These are phyloP conservation scores for Elaeis guineensis DNA, from an alignment of 176 grass and related monocot species.

Conservation along the genomic window DNA sequence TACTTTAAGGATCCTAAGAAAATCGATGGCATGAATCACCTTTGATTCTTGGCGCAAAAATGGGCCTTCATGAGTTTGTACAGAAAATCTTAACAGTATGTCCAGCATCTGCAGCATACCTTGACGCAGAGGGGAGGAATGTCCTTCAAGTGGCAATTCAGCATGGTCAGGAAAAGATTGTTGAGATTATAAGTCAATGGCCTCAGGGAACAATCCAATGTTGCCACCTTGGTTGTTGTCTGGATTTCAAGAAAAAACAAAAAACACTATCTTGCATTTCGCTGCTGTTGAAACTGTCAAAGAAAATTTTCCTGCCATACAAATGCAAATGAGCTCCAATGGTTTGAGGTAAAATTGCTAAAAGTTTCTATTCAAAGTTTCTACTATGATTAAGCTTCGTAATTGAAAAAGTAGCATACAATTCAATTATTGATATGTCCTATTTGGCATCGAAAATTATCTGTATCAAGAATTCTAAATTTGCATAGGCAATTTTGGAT, in stretches of 20 bases:
- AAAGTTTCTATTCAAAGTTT: too few species aligned
- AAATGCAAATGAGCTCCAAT: constrained; percentile 25
- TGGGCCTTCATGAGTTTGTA: constrained; percentile 29
- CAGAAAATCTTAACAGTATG: constrained; percentile 3
- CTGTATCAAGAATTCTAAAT: too few species aligned
- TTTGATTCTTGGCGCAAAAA: constrained; percentile 9
- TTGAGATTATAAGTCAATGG: constrained; percentile 8
- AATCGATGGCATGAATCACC: constrained; percentile 15
- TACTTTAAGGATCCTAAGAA: too few species aligned
- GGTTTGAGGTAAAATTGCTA: constrained; percentile 16
- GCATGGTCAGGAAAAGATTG: constrained; percentile 12
- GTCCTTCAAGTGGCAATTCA: constrained; percentile 26
- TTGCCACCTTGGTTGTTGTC: constrained; percentile 14
- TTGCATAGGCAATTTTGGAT: too few species aligned
- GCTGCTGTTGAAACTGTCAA: neutral
- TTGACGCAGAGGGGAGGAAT: constrained; percentile 14
- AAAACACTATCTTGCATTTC: constrained; percentile 29
- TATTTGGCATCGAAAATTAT: too few species aligned
- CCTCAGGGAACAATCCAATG: neutral
- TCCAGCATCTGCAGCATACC: constrained; percentile 10
- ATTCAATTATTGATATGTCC: too few species aligned
- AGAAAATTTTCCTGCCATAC: neutral
- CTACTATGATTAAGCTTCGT: too few species aligned
- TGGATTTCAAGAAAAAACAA: neutral
- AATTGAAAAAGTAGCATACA: too few species aligned